A percentile compares a stretch with the other conserved stretches of the same genome.
phyloP scores from a whole-genome alignment of 192 early-diverging fungal genomes.

The Mortierella hygrophila region DNA sequence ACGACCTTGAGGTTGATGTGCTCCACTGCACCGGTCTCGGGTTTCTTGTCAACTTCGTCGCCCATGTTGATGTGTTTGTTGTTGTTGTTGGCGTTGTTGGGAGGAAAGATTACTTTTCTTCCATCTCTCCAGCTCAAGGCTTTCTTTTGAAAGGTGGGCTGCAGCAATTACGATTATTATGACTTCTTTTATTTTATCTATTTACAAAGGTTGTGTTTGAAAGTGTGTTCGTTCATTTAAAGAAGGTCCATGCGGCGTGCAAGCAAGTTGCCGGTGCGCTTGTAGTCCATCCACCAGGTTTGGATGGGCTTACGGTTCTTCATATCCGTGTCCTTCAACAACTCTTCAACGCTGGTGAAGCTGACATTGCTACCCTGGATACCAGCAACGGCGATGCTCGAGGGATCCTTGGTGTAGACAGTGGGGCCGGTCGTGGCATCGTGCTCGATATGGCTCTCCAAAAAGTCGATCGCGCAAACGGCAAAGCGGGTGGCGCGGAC shows the following conservation, averaged over 20 bases:
- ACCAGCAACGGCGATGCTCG: slow-evolving; percentile 84
- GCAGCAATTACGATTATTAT: neutral
- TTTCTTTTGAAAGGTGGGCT: neutral
- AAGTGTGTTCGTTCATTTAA: neutral
- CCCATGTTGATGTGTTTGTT: slow-evolving; percentile 31
- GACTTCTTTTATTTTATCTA: neutral
- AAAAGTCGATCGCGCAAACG: slow-evolving; percentile 85
- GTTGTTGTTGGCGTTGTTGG: neutral
- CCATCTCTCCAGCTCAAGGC: neutral
- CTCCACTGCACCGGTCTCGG: slow-evolving; percentile 68
- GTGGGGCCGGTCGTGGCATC: slow-evolving; percentile 63
- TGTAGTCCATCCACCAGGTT: slow-evolving; percentile 78
- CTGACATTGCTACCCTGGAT: slow-evolving; percentile 81
- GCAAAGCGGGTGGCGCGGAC: slow-evolving; percentile 92
- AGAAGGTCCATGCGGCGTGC: slow-evolving; percentile 32
- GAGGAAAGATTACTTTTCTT: slow-evolving; percentile 2
- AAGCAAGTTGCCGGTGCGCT: slow-evolving; percentile 73
- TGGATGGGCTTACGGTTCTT: slow-evolving; percentile 78
- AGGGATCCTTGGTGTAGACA: slow-evolving; percentile 69
- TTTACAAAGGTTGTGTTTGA: neutral
- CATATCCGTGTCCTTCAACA: slow-evolving; percentile 83
- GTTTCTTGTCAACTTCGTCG: slow-evolving; percentile 67
- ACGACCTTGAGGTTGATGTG: slow-evolving; percentile 96
- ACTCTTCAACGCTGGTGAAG: slow-evolving; percentile 64
- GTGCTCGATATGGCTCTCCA: slow-evolving; percentile 68